Evolutionary conservation across 169 alveolate genomes (phyloP).

Genomic region (Plasmodium fragile): DNA sequence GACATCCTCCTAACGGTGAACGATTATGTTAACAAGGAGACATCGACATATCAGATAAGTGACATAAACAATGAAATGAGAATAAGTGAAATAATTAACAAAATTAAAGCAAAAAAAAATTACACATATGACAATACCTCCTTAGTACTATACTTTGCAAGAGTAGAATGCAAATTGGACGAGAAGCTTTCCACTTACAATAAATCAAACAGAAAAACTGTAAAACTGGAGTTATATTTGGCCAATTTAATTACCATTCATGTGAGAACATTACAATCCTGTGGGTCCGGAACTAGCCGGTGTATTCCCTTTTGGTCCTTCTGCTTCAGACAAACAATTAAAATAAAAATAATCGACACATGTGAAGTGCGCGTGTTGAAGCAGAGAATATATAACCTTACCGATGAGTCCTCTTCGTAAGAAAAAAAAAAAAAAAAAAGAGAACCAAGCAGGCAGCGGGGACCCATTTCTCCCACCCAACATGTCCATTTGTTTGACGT

Average conservation of each 20-base stretch:
- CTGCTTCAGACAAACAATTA: conserved; percentile 54
- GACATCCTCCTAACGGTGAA: conserved; percentile 32
- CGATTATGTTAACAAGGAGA: conserved; percentile 38
- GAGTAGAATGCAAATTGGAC: conserved; percentile 52
- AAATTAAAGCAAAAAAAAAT: conserved; percentile 44
- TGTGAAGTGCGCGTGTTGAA: conserved; percentile 54
- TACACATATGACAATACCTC: conserved; percentile 32
- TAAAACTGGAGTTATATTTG: conserved; percentile 49
- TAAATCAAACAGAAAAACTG: conserved; percentile 47
- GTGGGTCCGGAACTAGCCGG: conserved; percentile 70
- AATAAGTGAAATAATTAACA: conserved; percentile 53
- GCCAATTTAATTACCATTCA: conserved; percentile 40
- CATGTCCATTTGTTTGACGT: background rate
- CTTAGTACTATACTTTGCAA: conserved; percentile 60
- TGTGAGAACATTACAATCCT: conserved; percentile 65
- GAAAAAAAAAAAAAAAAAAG: background rate
- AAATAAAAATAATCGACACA: conserved; percentile 46
- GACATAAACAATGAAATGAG: conserved; percentile 27
- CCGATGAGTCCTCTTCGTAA: conserved; percentile 53
- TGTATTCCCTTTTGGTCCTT: conserved; percentile 66
- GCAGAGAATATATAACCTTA: conserved; percentile 33
- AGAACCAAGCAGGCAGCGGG: background rate
- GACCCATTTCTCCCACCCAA: background rate
- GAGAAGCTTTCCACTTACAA: conserved; percentile 60
- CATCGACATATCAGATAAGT: conserved; percentile 32